A percentile compares a stretch with the other conserved stretches of the same genome.
phyloP scores from a whole-genome alignment of 495 filamentous ascomycete species.

The Podospora sp. region DNA sequence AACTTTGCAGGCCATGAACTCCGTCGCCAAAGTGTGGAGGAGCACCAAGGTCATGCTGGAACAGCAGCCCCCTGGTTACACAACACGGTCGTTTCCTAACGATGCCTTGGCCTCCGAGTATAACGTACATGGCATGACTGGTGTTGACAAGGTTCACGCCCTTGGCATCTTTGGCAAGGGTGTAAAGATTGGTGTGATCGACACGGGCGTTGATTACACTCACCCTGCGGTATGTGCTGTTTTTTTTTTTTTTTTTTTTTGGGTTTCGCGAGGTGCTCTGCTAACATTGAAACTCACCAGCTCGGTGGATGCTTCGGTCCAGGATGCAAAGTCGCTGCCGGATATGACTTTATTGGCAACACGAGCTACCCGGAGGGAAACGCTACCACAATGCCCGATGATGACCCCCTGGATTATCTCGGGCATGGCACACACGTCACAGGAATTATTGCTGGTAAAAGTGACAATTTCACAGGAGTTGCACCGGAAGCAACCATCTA shows the following conservation, averaged over 20 bases:
- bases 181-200: slow-evolving; percentile 33
- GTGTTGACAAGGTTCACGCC: slow-evolving; percentile 24
- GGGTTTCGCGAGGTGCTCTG: no score
- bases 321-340: slow-evolving; percentile 25
- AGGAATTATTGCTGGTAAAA: slow-evolving; percentile 48
- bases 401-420: background rate
- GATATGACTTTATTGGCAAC: slow-evolving; percentile 42
- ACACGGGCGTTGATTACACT: slow-evolving; percentile 44
- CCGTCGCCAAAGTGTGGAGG: slow-evolving; percentile 22
- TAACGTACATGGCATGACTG: slow-evolving; percentile 23
- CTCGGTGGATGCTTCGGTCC: slow-evolving; percentile 2
- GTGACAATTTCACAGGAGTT: slow-evolving; percentile 45
- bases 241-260: background rate
- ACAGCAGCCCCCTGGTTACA: slow-evolving; percentile 11
- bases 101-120: slow-evolving; percentile 21
- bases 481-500: slow-evolving; percentile 49
- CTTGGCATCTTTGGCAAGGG: slow-evolving; percentile 26
- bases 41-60: slow-evolving; percentile 20
- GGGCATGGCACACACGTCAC: slow-evolving; percentile 48
- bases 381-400: background rate
- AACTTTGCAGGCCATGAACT: slow-evolving; percentile 19
- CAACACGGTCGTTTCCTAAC: no score
- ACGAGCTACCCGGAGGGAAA: slow-evolving; percentile 9
- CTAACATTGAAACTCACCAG: background rate
- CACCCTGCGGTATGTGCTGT: background rate